phyloP scores from a whole-genome alignment of 2,329 filamentous ascomycete species.

The Blastomyces percursus region DNA sequence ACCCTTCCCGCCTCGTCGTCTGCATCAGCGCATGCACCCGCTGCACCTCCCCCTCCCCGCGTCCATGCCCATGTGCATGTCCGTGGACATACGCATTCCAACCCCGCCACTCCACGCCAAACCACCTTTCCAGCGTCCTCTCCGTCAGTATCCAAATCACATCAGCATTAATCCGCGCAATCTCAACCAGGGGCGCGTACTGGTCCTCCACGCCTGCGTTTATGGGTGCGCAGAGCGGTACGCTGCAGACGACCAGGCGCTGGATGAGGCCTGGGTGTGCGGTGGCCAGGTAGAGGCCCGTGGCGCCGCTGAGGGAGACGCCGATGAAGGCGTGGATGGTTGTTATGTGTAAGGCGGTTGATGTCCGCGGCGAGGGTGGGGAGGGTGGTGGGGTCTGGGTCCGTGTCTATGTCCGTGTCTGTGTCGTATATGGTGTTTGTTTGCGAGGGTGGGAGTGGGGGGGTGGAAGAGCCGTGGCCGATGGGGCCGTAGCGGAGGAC shows the following conservation, averaged over 20 bases:
- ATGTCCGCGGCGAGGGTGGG: slow-evolving; percentile 32
- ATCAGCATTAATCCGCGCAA: slow-evolving; percentile 24
- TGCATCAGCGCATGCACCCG: too few relatives aligned
- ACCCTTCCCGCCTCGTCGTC: too few relatives aligned
- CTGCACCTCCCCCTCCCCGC: slow-evolving; percentile 23
- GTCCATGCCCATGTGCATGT: background rate
- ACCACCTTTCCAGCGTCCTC: slow-evolving; percentile 34
- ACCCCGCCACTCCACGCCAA: slow-evolving; percentile 30
- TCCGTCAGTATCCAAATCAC: slow-evolving; percentile 24
- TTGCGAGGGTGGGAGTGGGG: slow-evolving; percentile 14
- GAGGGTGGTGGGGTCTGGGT: slow-evolving; percentile 30
- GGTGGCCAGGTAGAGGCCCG: slow-evolving; percentile 31
- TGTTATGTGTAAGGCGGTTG: slow-evolving; percentile 21
- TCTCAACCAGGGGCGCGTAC: slow-evolving; percentile 29
- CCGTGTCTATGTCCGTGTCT: slow-evolving; percentile 5
- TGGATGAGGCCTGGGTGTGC: slow-evolving; percentile 29
- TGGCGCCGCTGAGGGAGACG: slow-evolving; percentile 38
- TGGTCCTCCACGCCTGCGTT: slow-evolving; percentile 28
- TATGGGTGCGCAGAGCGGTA: slow-evolving; percentile 30
- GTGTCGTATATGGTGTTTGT: background rate
- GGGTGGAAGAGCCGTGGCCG: slow-evolving; percentile 33
- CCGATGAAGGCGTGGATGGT: slow-evolving; percentile 32
- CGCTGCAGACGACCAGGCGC: slow-evolving; percentile 34
- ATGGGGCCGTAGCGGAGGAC: slow-evolving; percentile 37
- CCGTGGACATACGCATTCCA: background rate